These are phyloP conservation scores for Pichia sp. DNA, from an alignment of 1,139 yeast species.

Conservation along the genomic window DNA sequence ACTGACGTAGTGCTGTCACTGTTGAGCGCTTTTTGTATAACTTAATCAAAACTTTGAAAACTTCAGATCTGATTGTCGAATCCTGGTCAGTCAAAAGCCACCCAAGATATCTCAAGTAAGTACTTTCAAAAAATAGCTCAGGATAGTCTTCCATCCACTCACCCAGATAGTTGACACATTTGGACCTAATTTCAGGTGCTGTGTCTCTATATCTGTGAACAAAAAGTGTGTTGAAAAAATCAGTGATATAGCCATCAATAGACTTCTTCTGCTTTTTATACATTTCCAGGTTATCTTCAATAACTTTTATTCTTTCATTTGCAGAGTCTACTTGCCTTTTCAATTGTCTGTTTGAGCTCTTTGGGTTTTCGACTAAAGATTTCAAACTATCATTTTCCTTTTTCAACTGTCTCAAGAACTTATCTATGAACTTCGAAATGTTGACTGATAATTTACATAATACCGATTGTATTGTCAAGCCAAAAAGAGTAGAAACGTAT, in stretches of 20 bases:
- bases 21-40: slow-evolving; percentile 35
- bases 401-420: slow-evolving; percentile 41
- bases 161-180: slow-evolving; percentile 59
- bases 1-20: slow-evolving; percentile 34
- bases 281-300: slow-evolving; percentile 44
- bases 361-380: slow-evolving; percentile 10
- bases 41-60: slow-evolving; percentile 51
- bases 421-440: slow-evolving; percentile 42
- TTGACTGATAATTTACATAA: slow-evolving; percentile 50
- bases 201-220: slow-evolving; percentile 78
- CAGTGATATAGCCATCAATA: slow-evolving; percentile 55
- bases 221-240: slow-evolving; percentile 63
- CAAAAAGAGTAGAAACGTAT: slow-evolving; percentile 57
- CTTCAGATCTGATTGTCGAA: slow-evolving; percentile 60
- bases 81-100: slow-evolving; percentile 77
- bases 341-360: slow-evolving; percentile 32
- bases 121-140: slow-evolving; percentile 61
- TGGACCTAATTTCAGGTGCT: slow-evolving; percentile 66
- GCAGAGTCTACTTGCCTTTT: slow-evolving; percentile 32
- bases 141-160: slow-evolving; percentile 70
- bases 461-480: slow-evolving; percentile 56
- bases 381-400: slow-evolving; percentile 25
- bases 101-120: slow-evolving; percentile 72
- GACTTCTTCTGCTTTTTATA: slow-evolving; percentile 51
- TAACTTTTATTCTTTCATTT: slow-evolving; percentile 34